phyloP scores from a whole-genome alignment of 768 basidiomycete species.

The Gloeostereum incarnatum region DNA sequence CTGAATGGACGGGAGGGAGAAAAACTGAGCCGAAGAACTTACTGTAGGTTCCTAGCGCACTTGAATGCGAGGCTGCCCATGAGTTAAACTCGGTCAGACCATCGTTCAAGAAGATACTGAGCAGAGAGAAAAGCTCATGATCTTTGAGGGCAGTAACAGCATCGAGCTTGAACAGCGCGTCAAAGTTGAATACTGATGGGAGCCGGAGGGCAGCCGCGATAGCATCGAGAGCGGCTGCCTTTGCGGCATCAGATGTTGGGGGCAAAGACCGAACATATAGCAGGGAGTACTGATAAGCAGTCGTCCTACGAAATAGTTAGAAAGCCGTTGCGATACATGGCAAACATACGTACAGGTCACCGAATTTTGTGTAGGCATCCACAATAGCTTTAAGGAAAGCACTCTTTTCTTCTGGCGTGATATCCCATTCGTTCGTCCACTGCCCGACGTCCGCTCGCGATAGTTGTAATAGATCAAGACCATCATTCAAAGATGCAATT shows the following conservation, averaged over 20 bases:
- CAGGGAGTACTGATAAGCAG: conserved; percentile 57
- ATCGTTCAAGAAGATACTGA: conserved; percentile 64
- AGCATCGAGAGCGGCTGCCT: conserved; percentile 45
- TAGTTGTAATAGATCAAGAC: conserved; percentile 53
- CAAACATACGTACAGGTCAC: conserved; percentile 42
- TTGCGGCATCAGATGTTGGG: conserved; percentile 37
- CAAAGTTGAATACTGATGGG: conserved; percentile 71
- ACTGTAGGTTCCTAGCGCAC: conserved; percentile 50
- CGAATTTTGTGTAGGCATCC: conserved; percentile 46
- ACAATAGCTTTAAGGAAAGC: conserved; percentile 57
- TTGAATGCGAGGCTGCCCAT: conserved; percentile 48
- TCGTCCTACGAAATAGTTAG: conserved; percentile 27
- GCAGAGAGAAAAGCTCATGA: conserved; percentile 65
- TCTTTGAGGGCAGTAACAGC: conserved; percentile 55
- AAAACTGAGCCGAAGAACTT: conserved; percentile 13
- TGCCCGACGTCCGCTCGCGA: conserved; percentile 55
- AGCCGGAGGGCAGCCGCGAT: conserved; percentile 59
- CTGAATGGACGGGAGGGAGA: conserved; percentile 1
- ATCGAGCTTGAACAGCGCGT: conserved; percentile 69
- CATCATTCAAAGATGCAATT: conserved; percentile 48
- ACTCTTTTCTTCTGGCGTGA: conserved; percentile 52
- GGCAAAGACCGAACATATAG: conserved; percentile 55
- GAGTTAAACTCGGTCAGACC: conserved; percentile 51
- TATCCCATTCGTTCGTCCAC: conserved; percentile 72
- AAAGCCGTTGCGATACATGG: not conserved